These are phyloP conservation scores for Rheum nobile DNA, from an alignment of 148 eudicot species.

Conservation along the genomic window DNA sequence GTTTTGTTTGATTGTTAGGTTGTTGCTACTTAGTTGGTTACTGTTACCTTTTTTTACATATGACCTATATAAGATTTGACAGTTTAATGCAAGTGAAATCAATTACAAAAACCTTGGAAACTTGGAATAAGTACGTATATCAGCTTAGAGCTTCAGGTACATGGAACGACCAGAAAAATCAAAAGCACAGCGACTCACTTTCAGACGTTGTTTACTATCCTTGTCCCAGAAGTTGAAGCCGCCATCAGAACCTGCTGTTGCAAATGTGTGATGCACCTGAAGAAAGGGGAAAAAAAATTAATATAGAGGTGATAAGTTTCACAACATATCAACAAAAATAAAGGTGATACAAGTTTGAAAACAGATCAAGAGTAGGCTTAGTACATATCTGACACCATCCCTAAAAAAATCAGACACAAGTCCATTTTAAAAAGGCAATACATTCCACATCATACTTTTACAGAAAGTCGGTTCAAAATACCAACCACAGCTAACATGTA, in stretches of 20 bases:
- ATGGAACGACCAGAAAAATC: background rate
- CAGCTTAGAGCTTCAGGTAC: constrained; percentile 3
- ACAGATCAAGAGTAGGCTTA: background rate
- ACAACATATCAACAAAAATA: background rate
- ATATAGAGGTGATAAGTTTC: background rate
- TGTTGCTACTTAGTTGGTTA: background rate
- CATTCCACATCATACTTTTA: background rate
- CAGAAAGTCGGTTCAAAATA: background rate
- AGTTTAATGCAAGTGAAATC: background rate
- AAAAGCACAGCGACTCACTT: constrained; percentile 28
- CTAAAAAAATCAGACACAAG: background rate
- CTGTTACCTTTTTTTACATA: background rate
- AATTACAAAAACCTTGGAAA: background rate
- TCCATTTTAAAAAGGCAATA: background rate
- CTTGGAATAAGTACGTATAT: background rate
- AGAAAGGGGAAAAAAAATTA: background rate
- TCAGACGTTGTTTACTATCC: constrained; percentile 94
- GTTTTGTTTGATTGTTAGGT: background rate
- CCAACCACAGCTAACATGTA: background rate
- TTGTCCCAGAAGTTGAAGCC: constrained; percentile 95
- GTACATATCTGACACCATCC: background rate
- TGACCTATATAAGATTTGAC: background rate
- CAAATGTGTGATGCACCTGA: constrained; percentile 87
- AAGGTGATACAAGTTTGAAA: background rate
- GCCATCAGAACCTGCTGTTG: constrained; percentile 97